These are phyloP conservation scores for Saxophila tyrrhenica DNA, from an alignment of 495 filamentous ascomycete species.

Conservation along the genomic window DNA sequence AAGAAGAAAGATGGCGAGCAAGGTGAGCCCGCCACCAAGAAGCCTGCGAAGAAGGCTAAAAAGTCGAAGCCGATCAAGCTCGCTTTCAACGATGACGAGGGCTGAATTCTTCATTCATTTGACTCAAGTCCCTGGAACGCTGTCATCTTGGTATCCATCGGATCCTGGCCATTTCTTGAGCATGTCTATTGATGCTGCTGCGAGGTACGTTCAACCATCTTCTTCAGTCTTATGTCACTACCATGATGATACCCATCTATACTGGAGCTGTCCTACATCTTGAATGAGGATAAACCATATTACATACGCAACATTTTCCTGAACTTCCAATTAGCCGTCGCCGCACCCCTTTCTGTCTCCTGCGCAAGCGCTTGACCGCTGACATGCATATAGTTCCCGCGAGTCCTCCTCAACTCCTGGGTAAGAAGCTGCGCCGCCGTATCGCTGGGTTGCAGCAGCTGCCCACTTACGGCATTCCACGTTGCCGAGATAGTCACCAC, in stretches of 20 bases:
- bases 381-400: background rate
- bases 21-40: conserved; percentile 15
- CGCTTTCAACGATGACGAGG: conserved; percentile 30
- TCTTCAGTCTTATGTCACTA: background rate
- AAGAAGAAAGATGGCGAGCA: background rate
- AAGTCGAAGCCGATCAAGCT: conserved; percentile 28
- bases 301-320: background rate
- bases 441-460: no score
- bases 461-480: no score
- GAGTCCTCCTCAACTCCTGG: no score
- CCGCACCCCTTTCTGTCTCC: background rate
- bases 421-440: no score
- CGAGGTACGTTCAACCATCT: background rate
- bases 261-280: background rate
- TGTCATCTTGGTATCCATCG: no score
- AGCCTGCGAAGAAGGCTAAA: conserved; percentile 29
- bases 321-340: background rate
- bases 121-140: no score
- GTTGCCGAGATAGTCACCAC: background rate
- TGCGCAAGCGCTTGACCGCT: background rate
- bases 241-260: background rate
- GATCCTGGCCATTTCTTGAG: no score
- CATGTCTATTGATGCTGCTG: no score
- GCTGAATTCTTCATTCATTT: no score
- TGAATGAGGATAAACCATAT: background rate